Base-by-base conservation (phyloP, 192 early-diverging fungal genomes). In the Paraglomus brasilianum region DNA sequence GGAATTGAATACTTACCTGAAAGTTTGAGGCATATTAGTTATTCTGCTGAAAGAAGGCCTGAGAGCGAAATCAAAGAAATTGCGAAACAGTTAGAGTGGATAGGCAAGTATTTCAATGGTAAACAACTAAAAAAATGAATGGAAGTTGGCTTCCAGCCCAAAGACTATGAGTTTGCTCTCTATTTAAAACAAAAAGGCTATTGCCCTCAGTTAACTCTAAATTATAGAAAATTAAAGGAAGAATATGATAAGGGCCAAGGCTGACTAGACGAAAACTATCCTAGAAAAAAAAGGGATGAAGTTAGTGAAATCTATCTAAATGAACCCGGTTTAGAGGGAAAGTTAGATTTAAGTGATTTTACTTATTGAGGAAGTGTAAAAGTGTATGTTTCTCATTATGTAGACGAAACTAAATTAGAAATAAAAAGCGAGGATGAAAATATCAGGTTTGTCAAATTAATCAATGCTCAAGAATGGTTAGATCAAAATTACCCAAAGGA, bases 401-500 rank as follows among this genome's bases (percentile, higher is more conserved):
- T 53, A 53, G 52, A 53, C 22, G n/a, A 17, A 17, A 53, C 8
- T 53, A 53, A 53, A 53, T 21, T 53, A 53, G 19, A n/a, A 7
- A 53, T 53, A n/a, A 53, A 53, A 53, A 17, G n/a, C n/a, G n/a
- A n/a, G n/a, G n/a, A n/a, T n/a, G n/a, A n/a, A n/a, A n/a, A n/a
- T n/a, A n/a, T n/a, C n/a, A n/a, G n/a, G n/a, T n/a, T n/a, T n/a
- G n/a, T n/a, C n/a, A n/a, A n/a, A n/a, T n/a, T n/a, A n/a, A n/a
- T n/a, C n/a, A 60, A 60, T 15, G 58, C 38, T n/a, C 58, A 60
- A 60, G 38, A 60, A 41, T 60, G 41, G 44, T 60, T 42, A 1
- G 36, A 60, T 8, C 40, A 60, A 60, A 6, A 60, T 2, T 41
- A 42, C 44, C 39, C 58, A 2, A 2, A 41, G 44, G 8, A 42